Evolutionary conservation across 768 basidiomycete genomes (phyloP).

Genomic region (Kwoniella sp.): DNA sequence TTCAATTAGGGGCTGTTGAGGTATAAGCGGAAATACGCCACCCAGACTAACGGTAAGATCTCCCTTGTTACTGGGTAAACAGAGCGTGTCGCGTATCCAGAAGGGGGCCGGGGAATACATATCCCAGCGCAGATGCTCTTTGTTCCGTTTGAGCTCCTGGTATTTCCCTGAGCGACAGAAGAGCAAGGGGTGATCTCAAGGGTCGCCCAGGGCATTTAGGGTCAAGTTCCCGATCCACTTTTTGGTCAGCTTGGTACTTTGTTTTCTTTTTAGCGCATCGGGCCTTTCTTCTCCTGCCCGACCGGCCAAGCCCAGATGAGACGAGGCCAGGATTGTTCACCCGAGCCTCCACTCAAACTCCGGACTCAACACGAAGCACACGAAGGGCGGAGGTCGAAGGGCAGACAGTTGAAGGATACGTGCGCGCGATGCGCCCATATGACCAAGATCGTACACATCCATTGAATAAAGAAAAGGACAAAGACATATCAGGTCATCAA

Average conservation of each 20-base stretch:
- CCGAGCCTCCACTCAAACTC: conserved; percentile 1
- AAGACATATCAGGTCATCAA: neutral
- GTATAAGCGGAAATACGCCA: conserved; percentile 11
- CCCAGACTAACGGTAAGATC: conserved; percentile 18
- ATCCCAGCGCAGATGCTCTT: neutral
- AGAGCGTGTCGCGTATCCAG: neutral
- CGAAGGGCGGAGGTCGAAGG: neutral
- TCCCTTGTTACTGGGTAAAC: too few species aligned
- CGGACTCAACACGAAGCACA: neutral
- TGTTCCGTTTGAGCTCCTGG: conserved; percentile 7
- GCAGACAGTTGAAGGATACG: too few species aligned
- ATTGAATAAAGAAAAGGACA: neutral
- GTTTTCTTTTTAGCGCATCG: neutral
- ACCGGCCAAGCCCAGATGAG: neutral
- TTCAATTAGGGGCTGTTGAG: too few species aligned
- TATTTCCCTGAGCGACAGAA: neutral
- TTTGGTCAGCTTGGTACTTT: neutral
- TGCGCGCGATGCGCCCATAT: neutral
- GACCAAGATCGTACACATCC: too few species aligned
- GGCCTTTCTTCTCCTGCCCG: neutral
- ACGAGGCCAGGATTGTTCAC: neutral
- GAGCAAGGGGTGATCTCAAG: neutral
- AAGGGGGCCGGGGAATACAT: neutral
- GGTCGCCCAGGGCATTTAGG: neutral
- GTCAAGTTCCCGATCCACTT: neutral